Conservation (phyloP, 1,139 yeast species). For the Yamadazyma trypodendri region DNA sequence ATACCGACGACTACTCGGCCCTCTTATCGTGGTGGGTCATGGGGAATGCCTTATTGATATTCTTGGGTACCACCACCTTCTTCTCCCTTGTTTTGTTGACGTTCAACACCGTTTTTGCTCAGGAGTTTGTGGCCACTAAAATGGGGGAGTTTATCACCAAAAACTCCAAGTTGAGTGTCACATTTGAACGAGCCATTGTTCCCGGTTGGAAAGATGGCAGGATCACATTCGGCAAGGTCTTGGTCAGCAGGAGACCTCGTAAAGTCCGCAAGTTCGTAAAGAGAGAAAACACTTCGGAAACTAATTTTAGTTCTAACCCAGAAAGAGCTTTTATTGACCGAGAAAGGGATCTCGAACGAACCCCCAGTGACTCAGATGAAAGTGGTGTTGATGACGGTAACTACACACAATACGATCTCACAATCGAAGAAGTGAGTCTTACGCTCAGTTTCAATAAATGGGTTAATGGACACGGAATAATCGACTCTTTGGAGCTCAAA, state of each 20-base stretch:
- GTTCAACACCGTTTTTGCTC: constrained; percentile 84
- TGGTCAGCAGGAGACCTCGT: constrained; percentile 81
- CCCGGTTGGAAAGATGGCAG: constrained; percentile 94
- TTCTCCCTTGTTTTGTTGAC: constrained; percentile 75
- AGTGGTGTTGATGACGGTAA: constrained; percentile 71
- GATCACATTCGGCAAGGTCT: constrained; percentile 79
- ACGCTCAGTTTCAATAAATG: constrained; percentile 81
- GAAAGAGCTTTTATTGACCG: too few relatives aligned
- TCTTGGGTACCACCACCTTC: constrained; percentile 89
- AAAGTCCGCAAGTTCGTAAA: constrained; percentile 39
- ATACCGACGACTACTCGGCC: constrained; percentile 86
- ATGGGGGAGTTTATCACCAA: constrained; percentile 82
- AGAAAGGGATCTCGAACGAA: too few relatives aligned
- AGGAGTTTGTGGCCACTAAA: constrained; percentile 78
- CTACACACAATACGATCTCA: constrained; percentile 90
- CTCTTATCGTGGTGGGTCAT: constrained; percentile 87
- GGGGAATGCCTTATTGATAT: constrained; percentile 75
- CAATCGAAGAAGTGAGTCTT: constrained; percentile 81
- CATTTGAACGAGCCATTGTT: constrained; percentile 90
- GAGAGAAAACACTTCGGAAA: neutral
- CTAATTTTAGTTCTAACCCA: neutral
- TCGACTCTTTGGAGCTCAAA: constrained; percentile 76
- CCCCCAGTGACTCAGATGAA: too few relatives aligned
- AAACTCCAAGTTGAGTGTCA: constrained; percentile 82
- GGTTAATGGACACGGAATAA: constrained; percentile 86